Base-by-base conservation (phyloP, 805 yeast species). In the Wickerhamiella musiphila region DNA sequence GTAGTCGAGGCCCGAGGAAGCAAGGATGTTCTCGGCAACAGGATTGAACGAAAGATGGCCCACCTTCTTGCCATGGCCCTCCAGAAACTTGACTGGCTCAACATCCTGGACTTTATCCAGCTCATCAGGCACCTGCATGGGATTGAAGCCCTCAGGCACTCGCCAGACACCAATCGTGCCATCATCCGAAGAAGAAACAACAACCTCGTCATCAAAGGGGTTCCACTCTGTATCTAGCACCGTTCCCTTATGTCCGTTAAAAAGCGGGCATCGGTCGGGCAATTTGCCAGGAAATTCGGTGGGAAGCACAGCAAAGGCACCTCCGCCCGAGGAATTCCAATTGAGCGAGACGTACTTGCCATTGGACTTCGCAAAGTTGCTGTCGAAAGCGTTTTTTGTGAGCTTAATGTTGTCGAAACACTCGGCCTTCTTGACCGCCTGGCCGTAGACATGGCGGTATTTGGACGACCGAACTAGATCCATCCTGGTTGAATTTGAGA, bases 251-350 rank as follows among this genome's bases (percentile, higher is more conserved):
- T 86, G 98, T 11, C 98, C 98, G 47, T 94, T 71, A 56, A 86
- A 90, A 43, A 90, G 64, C 2, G 98, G 90, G 30, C 83, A 84
- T 38, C 75, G 70, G 45, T 90, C 99, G 4, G 94, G 95, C 6
- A 84, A 73, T 51, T 84, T 90, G 7, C 98, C 96, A 13, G 70
- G 74, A 53, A 86, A 94, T 6, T 53, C 52, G 17, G 81, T 60
- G 2, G 98, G 98, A 38, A 90, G 72, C 9, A 92, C 78, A 1
- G 94, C 94, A 61, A 90, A 84, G 0, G 96, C 92, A 33, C 99
- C 99, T 40, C 96, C 96, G 25, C 96, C 96, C 8, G 93, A 76
- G 20, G 94, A 65, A 37, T 79, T 82, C 94, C 94, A 83, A 53
- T 81, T 83, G 42, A 83, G 76, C 1, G 94, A 66, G 26, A 90